phyloP scores from a whole-genome alignment of 2,329 filamentous ascomycete genomes.

The Sporothrix luriei region DNA sequence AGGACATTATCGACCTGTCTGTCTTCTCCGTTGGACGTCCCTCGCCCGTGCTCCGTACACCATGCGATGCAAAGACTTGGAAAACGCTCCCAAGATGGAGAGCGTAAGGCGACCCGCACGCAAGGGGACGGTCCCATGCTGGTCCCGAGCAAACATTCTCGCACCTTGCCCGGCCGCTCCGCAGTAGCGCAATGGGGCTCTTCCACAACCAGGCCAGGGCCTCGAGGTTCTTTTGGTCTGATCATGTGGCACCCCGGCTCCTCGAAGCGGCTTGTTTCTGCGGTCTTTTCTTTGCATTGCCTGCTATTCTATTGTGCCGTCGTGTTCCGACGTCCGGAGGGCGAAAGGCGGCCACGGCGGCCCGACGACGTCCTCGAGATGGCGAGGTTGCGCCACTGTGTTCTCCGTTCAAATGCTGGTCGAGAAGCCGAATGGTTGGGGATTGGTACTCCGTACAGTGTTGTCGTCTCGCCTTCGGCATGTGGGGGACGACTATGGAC shows the following conservation, averaged over 20 bases:
- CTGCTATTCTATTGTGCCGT: not conserved
- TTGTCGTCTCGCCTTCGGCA: not conserved
- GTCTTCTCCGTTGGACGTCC: not conserved
- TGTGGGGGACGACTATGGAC: constrained; percentile 14
- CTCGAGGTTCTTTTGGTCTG: not conserved
- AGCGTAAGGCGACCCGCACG: constrained; percentile 8
- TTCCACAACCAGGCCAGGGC: not conserved
- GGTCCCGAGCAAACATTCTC: not conserved
- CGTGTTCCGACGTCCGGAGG: constrained; percentile 6
- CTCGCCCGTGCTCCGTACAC: too few species aligned
- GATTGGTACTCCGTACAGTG: too few species aligned
- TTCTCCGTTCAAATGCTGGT: not conserved
- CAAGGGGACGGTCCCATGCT: not conserved
- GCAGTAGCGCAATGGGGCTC: constrained; percentile 23
- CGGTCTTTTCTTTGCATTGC: not conserved
- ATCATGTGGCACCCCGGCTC: not conserved
- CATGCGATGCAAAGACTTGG: too few species aligned
- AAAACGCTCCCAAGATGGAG: not conserved
- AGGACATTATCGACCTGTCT: constrained; percentile 4
- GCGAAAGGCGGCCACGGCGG: not conserved
- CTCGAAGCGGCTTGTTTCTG: not conserved
- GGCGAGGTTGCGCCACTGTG: not conserved
- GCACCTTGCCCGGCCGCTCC: constrained; percentile 14
- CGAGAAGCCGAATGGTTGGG: not conserved
- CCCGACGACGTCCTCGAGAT: not conserved